Percentiles rank a stretch among this genome's conserved stretches.
Evolutionary conservation across 2,329 filamentous ascomycete genomes (phyloP).

Genomic region (Botrytis medusae): DNA sequence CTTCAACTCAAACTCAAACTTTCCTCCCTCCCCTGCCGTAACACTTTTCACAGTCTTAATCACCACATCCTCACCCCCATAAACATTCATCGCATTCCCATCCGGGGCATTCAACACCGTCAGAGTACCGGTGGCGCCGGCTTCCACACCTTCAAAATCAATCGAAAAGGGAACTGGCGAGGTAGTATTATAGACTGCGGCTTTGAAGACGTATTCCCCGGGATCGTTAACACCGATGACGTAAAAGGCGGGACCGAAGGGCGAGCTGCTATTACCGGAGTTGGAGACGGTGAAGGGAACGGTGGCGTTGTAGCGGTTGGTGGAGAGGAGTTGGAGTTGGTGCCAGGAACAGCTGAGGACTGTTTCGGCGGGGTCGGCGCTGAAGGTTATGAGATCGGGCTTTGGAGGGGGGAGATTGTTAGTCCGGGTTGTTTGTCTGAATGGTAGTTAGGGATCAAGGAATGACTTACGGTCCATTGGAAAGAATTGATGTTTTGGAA

Average conservation of each 20-base stretch:
- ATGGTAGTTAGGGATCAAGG: background rate
- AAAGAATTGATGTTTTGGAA: conserved; percentile 37
- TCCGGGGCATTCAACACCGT: conserved; percentile 20
- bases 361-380: conserved; percentile 46
- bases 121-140: background rate
- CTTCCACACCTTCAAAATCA: conserved; percentile 19
- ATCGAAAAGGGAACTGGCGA: conserved; percentile 13
- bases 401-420: background rate
- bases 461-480: conserved; percentile 35
- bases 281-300: conserved; percentile 20
- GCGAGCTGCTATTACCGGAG: background rate
- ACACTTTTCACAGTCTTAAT: background rate
- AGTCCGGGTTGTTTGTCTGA: background rate
- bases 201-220: conserved; percentile 21
- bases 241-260: conserved; percentile 21
- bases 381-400: conserved; percentile 38
- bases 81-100: conserved; percentile 13
- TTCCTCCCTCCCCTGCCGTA: background rate
- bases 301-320: conserved; percentile 12
- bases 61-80: conserved; percentile 17
- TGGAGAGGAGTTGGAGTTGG: conserved; percentile 21
- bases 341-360: conserved; percentile 46
- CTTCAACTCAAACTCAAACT: conserved; percentile 23
- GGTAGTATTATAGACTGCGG: conserved; percentile 22
- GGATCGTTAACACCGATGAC: conserved; percentile 16